Evolutionary conservation across 2,329 filamentous ascomycete genomes (phyloP).

Genomic region (Amauroascus niger): DNA sequence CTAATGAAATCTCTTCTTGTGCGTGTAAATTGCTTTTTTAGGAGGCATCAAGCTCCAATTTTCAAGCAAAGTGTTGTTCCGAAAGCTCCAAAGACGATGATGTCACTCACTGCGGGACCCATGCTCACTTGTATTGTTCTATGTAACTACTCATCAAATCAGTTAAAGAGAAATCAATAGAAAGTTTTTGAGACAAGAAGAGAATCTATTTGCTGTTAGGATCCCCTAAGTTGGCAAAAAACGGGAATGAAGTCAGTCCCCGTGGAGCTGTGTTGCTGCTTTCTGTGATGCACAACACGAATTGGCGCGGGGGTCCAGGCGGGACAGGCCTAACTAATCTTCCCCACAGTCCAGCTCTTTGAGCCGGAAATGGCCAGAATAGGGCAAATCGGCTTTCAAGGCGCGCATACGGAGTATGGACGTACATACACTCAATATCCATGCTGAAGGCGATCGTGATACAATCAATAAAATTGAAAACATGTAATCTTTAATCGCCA

Average conservation of each 20-base stretch:
- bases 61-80: neutral
- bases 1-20: too few species aligned
- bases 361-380: too few species aligned
- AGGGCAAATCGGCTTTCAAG: too few species aligned
- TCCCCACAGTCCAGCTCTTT: neutral
- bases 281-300: neutral
- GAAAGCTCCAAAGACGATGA: neutral
- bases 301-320: neutral
- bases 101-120: conserved; percentile 3
- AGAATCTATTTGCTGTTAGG: neutral
- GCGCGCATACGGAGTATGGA: too few species aligned
- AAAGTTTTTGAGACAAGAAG: neutral
- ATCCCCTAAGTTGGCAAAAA: too few species aligned
- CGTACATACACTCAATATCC: too few species aligned
- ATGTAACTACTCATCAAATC: neutral
- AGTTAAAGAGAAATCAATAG: neutral
- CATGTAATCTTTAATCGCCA: too few species aligned
- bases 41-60: neutral
- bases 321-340: neutral
- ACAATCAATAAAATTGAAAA: too few species aligned
- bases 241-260: neutral
- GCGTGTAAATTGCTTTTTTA: neutral
- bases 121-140: neutral
- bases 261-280: neutral
- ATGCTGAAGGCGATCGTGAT: too few species aligned